These are phyloP conservation scores for Abrus precatorius DNA, from an alignment of 306 rosid genomes.

Conservation along the genomic window DNA sequence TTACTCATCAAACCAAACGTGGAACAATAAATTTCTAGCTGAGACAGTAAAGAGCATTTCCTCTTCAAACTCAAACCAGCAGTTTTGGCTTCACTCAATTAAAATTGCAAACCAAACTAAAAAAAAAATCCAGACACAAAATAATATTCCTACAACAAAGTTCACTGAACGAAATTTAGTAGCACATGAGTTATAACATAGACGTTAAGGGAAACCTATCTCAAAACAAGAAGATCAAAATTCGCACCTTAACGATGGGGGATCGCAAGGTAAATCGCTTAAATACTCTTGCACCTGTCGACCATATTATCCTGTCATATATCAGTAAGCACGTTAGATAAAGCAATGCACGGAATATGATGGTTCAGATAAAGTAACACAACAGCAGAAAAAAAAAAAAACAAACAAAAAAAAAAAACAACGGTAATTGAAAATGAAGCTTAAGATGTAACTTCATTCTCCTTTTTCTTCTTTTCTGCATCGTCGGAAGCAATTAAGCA, in stretches of 20 bases:
- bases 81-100: slow-evolving; percentile 6
- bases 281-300: slow-evolving; percentile 86
- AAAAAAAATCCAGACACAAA: background rate
- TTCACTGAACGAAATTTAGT: slow-evolving; percentile 18
- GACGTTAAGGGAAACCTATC: background rate
- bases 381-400: too few species aligned
- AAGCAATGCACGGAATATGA: slow-evolving; percentile 8
- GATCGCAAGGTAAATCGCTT: slow-evolving; percentile 84
- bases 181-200: background rate
- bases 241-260: slow-evolving; percentile 67
- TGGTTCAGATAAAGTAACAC: background rate
- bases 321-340: slow-evolving; percentile 22
- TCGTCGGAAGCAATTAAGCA: slow-evolving; percentile 31
- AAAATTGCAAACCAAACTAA: slow-evolving; percentile 25
- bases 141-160: slow-evolving; percentile 16
- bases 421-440: background rate
- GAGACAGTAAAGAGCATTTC: background rate
- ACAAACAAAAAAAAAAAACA: background rate
- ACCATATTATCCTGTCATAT: slow-evolving; percentile 83
- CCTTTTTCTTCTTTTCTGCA: background rate
- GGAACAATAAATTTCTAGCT: background rate
- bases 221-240: slow-evolving; percentile 33
- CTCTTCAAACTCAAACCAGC: slow-evolving; percentile 15
- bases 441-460: background rate
- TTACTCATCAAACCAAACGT: background rate